phyloP scores from a whole-genome alignment of 768 basidiomycete genomes.

The Cantharellus anzutake region DNA sequence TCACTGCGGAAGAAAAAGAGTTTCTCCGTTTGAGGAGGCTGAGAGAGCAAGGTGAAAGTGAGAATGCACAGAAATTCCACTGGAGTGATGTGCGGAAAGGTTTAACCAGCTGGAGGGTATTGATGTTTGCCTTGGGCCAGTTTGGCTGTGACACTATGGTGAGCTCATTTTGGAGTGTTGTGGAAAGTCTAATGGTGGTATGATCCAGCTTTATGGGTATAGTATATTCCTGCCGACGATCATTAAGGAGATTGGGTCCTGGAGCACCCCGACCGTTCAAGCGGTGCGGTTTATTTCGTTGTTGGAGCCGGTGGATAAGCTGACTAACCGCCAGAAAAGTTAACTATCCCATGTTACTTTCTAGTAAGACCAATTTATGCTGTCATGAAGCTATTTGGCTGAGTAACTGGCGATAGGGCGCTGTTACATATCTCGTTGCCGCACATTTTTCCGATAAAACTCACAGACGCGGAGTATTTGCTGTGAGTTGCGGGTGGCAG shows the following conservation, averaged over 20 bases:
- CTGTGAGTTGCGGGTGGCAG: background rate
- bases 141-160: constrained; percentile 6
- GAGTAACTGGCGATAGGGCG: background rate
- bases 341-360: background rate
- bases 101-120: constrained; percentile 1
- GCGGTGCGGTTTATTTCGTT: background rate
- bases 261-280: background rate
- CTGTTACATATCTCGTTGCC: background rate
- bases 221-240: constrained; percentile 6
- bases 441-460: background rate
- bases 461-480: background rate
- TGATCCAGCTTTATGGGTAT: constrained; percentile 1
- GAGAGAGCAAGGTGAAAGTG: constrained; percentile 4
- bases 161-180: background rate
- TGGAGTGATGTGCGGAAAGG: constrained; percentile 2
- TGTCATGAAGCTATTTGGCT: background rate
- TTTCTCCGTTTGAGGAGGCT: background rate
- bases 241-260: constrained; percentile 1
- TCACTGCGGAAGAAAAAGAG: constrained; percentile 1
- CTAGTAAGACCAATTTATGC: background rate
- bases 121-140: constrained; percentile 4
- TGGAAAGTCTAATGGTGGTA: too few relatives aligned
- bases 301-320: background rate
- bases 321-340: background rate
- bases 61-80: constrained; percentile 6